A percentile compares a stretch with the other conserved stretches of the same genome.
These are phyloP conservation scores for Ambrosia artemisiifolia DNA, from an alignment of 129 eudicot species.

Conservation along the genomic window DNA sequence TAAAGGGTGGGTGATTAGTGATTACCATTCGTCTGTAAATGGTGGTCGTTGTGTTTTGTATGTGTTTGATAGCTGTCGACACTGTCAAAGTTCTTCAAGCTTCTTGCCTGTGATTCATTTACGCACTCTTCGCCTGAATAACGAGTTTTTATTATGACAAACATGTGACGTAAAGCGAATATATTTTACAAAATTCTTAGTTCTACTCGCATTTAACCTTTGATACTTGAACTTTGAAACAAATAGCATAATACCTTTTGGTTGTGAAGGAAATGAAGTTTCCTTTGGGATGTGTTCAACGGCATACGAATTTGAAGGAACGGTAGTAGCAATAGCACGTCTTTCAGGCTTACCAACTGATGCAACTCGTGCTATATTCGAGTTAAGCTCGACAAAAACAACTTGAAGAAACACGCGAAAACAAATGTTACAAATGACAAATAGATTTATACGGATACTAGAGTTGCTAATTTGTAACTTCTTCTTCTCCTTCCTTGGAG, in stretches of 20 bases:
- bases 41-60: slow-evolving; percentile 20
- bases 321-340: slow-evolving; percentile 12
- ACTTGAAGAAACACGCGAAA: not conserved
- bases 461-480: slow-evolving; percentile 41
- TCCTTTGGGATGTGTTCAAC: slow-evolving; percentile 26
- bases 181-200: not conserved
- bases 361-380: slow-evolving; percentile 26
- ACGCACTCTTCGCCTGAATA: slow-evolving; percentile 35
- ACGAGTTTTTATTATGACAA: not conserved
- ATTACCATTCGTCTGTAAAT: slow-evolving; percentile 33
- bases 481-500: slow-evolving; percentile 75
- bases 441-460: slow-evolving; percentile 49
- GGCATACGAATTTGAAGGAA: slow-evolving; percentile 29
- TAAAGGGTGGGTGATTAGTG: not conserved
- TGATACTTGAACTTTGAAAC: no score
- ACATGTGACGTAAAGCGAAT: not conserved
- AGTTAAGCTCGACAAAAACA: slow-evolving; percentile 33
- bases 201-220: not conserved
- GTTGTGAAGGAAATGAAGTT: slow-evolving; percentile 21
- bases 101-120: slow-evolving; percentile 30
- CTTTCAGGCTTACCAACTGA: slow-evolving; percentile 32
- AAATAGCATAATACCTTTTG: slow-evolving; percentile 18
- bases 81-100: slow-evolving; percentile 24
- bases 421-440: not conserved
- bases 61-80: slow-evolving; percentile 22